Base-by-base conservation (phyloP, 306 rosid genomes). In the Herpetospermum pedunculosum region DNA sequence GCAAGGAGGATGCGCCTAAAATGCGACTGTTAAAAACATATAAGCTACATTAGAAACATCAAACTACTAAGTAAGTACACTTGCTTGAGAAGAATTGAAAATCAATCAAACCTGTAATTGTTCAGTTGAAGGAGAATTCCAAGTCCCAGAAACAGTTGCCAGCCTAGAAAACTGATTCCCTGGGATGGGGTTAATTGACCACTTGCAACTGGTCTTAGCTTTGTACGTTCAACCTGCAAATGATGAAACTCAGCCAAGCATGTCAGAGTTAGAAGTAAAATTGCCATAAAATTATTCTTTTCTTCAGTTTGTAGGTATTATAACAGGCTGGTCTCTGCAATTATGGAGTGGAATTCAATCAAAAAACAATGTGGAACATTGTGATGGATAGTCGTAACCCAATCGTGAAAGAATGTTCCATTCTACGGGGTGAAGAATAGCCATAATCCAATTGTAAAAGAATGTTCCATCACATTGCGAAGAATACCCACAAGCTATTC, bases 161-260 rank as follows among this genome's bases (percentile, higher is more conserved):
- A 86, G 76, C 96, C 98, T 73, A 93, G 94, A 81, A 93, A 91
- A 77, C 85, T 77, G 77, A 93, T 81, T 47, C 98, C 97, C 80
- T 91, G 87, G 84, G 89, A 86, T 30, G 90, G 98, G 38, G 98
- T 89, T 83, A 93, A 73, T 80, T 80, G 80, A 81, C 96, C 92
- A 85, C 98, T 87, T 68, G 98, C 98, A 64, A 93, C 79, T 55
- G 98, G 98, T 77, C 98, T 83, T 57, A 74, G 78, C 81, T 89
- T 93, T 72, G 98, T 93, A 38, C 98, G 94, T 26, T 89, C 98
- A 44, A 93, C 97, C 97, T 93, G 84, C 85, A 89, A 46, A 19
- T 58, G 41, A 79, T 47, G 50, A 83, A 69, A 30, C 19, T 73
- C 25, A 63, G 16, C 76, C 48, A 52, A 65, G 41, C 34, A 80